phyloP scores from a whole-genome alignment of 2,329 filamentous ascomycete genomes.

The Fusarium mexicanum region DNA sequence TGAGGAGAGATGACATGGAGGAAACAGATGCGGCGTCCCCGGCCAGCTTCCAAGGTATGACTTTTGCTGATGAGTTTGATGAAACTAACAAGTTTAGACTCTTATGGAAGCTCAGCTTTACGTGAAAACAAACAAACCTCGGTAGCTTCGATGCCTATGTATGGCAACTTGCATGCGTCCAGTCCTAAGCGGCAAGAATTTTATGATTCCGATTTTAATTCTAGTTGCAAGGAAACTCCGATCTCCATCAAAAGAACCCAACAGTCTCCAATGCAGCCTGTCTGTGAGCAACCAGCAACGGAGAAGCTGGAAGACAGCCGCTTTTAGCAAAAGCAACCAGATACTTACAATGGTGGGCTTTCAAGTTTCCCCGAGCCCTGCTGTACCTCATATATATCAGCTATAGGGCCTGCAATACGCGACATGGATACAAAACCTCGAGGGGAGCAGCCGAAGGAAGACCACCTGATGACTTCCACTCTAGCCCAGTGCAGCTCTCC shows the following conservation, averaged over 20 bases:
- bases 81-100: not conserved
- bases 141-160: not conserved
- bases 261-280: conserved; percentile 17
- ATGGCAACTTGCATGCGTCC: not conserved
- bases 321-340: conserved; percentile 17
- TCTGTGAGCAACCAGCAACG: not conserved
- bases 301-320: not conserved
- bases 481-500: conserved; percentile 44
- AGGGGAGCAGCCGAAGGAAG: not conserved
- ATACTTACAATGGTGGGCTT: not conserved
- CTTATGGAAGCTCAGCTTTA: not conserved
- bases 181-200: not conserved
- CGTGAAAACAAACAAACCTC: not conserved
- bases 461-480: not conserved
- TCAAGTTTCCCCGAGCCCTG: not conserved
- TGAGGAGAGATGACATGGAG: conserved; percentile 35
- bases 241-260: not conserved
- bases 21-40: not conserved
- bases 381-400: conserved; percentile 6
- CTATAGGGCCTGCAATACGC: not conserved
- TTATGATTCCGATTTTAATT: not conserved
- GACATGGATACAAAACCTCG: not conserved
- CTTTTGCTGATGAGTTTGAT: not conserved
- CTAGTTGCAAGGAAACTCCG: not conserved
- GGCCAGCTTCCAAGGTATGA: not conserved